Evolutionary conservation across 805 yeast species (phyloP), one percentile per base, ranked within the genome.

Genomic region (Wickerhamomyces hampshirensis): DNA sequence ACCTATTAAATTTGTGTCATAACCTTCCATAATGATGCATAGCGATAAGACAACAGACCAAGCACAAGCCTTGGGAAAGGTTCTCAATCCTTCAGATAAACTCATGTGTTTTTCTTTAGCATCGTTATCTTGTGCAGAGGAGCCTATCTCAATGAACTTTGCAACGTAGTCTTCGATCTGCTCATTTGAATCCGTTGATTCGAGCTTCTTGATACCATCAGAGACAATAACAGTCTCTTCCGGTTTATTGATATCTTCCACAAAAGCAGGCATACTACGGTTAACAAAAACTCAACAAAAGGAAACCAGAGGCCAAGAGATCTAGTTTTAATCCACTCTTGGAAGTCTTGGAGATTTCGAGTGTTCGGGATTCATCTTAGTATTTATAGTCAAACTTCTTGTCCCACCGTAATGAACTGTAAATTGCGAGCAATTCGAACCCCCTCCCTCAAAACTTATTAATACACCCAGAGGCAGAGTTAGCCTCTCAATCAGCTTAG

Each of bases 11-110:
- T 53, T 53, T 17, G 56, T 50, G 39, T 64, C 69, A 46, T 60
- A 65, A 35, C 70, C 71, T 41, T 64, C 69, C 68, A 62, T 62
- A 29, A 66, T 51, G 37, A 65, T 56, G 23, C 67, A 64, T 8
- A 58, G 39, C 7, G 65, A 60, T 37, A 66, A 48, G 11, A 65
- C 58, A n/a, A 63, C 39, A 14, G 69, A 59, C 69, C 69, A 67
- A 37, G 56, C 42, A 8, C 60, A 60, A 6, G 69, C 69, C 35
- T 56, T 42, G 4, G 49, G 46, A 38, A 43, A 47, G n/a, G 44
- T 43, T 24, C 36, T 41, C 6, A 47, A 10, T 18, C 46, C 49
- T 31, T 47, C 49, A 29, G 27, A 38, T 40, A 47, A 28, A 13
- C 46, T 17, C 48, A 47, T 44, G 5, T 6, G 11, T 26, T 47